Percentiles rank a stretch among this genome's conserved stretches.
These are phyloP conservation scores for Fusarium nanum DNA, from an alignment of 2,329 filamentous ascomycete genomes.

Conservation along the genomic window DNA sequence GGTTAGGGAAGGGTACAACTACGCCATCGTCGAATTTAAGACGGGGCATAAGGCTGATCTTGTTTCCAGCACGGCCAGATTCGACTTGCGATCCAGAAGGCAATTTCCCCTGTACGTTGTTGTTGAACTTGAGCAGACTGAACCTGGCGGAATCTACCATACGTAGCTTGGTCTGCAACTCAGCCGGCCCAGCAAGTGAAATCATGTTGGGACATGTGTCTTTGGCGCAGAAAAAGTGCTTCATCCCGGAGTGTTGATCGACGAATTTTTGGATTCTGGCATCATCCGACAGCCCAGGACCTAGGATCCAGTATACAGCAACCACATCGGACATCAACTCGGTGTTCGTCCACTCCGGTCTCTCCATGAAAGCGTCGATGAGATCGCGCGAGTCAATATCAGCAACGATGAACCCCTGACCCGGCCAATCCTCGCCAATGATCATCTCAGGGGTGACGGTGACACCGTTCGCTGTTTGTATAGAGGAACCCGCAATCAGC, in stretches of 20 bases:
- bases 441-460: constrained; percentile 89
- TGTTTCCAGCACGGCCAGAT: constrained; percentile 58
- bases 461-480: constrained; percentile 72
- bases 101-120: constrained; percentile 50
- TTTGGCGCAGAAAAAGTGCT: constrained; percentile 81
- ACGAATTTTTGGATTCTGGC: constrained; percentile 76
- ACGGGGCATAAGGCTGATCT: constrained; percentile 60
- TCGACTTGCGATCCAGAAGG: constrained; percentile 50
- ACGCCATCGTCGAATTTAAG: constrained; percentile 59
- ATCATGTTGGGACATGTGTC: constrained; percentile 83
- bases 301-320: constrained; percentile 85
- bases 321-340: constrained; percentile 75
- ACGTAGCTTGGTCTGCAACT: constrained; percentile 75
- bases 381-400: constrained; percentile 81
- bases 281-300: constrained; percentile 73
- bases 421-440: constrained; percentile 72
- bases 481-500: constrained; percentile 72
- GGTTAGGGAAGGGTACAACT: constrained; percentile 57
- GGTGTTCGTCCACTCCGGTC: constrained; percentile 76
- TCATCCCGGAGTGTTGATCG: constrained; percentile 65
- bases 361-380: constrained; percentile 73
- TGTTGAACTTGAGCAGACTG: constrained; percentile 74
- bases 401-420: constrained; percentile 80
- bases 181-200: constrained; percentile 73
- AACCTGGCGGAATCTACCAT: constrained; percentile 81